Evolutionary conservation across 306 rosid species (phyloP), one percentile per base, ranked within the genome.

Genomic region (Glycyrrhiza uralensis): DNA sequence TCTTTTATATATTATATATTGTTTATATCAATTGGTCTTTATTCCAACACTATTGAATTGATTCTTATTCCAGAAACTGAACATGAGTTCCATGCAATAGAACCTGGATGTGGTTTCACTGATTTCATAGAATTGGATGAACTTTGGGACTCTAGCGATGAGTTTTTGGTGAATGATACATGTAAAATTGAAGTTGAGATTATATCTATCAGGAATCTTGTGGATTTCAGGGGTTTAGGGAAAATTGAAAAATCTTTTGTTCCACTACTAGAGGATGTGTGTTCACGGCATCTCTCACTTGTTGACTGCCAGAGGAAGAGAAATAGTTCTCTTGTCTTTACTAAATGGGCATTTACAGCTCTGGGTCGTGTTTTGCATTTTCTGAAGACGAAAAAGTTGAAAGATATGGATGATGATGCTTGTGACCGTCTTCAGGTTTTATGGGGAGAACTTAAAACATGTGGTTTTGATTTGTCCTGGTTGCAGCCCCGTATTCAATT

Each of bases 111-210:
- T 88, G 97, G 91, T 9, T 91, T 69, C 66, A 61, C 79, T 13
- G 32, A 75, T 6, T 85, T 87, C 74, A 84, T 89, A 80, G 79
- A 82, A 68, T 83, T 89, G 0, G 8, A 47, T 80, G 86, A 87
- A 18, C 79, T 89, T 45, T 44, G 58, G 69, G 75, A 85, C 29
- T 80, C 80, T 23, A 12, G 28, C 19, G 59, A 54, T 9, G 91
- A 91, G 7, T 89, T 79, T 71, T 69, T 87, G 35, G 56, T 79
- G 44, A 81, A 79, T 14, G 91, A 87, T 57, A 79, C 87, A 9
- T 85, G 86, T 36, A 18, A 84, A 17, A 76, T 91, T 79, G 82
- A 80, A 54, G 93, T 82, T 30, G 87, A 85, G 74, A 82, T 90
- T 59, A n/a, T n/a, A n/a, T 74, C 77, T 44, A 86, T 80, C 13